A percentile compares a stretch with the other conserved stretches of the same genome.
Evolutionary conservation across 495 filamentous ascomycete species (phyloP).

Genomic region (Penicillium goetzii): DNA sequence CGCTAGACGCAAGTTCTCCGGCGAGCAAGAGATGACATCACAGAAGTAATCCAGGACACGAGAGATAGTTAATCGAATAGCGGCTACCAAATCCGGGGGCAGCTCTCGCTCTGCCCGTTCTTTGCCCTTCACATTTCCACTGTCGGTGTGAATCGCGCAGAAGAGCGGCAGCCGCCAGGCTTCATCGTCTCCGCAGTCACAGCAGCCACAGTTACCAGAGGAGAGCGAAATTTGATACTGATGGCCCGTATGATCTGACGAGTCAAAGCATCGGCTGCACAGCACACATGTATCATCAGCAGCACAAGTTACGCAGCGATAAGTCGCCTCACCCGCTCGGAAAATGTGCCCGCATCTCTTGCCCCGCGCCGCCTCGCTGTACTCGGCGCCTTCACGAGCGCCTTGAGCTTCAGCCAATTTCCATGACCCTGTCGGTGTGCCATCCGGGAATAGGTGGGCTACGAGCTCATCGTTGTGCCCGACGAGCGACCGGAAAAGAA

Average conservation of each 20-base stretch:
- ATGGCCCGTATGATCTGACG: conserved; percentile 93
- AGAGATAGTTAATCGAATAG: conserved; percentile 81
- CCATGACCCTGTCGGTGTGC: conserved; percentile 66
- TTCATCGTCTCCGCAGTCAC: conserved; percentile 93
- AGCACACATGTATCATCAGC: conserved; percentile 85
- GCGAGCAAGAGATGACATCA: conserved; percentile 96
- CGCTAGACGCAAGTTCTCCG: conserved; percentile 84
- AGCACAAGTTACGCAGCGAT: conserved; percentile 90
- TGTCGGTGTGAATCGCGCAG: conserved; percentile 88
- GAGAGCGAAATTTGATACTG: conserved; percentile 85
- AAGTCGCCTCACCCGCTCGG: conserved; percentile 87
- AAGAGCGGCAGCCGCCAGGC: conserved; percentile 87
- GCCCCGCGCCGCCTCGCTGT: conserved; percentile 87
- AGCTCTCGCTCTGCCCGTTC: conserved; percentile 57
- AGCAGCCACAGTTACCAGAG: conserved; percentile 90
- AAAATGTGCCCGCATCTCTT: conserved; percentile 99
- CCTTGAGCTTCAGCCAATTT: conserved; percentile 85
- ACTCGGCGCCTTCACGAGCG: conserved; percentile 91
- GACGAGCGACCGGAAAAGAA: conserved; percentile 85
- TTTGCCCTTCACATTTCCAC: conserved; percentile 63
- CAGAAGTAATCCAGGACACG: conserved; percentile 90
- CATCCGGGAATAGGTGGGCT: conserved; percentile 76
- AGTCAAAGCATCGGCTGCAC: conserved; percentile 89
- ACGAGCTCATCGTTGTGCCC: conserved; percentile 72
- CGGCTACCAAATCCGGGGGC: conserved; percentile 71